phyloP scores from a whole-genome alignment of 2,329 filamentous ascomycete species.

The Colletotrichum sp. region DNA sequence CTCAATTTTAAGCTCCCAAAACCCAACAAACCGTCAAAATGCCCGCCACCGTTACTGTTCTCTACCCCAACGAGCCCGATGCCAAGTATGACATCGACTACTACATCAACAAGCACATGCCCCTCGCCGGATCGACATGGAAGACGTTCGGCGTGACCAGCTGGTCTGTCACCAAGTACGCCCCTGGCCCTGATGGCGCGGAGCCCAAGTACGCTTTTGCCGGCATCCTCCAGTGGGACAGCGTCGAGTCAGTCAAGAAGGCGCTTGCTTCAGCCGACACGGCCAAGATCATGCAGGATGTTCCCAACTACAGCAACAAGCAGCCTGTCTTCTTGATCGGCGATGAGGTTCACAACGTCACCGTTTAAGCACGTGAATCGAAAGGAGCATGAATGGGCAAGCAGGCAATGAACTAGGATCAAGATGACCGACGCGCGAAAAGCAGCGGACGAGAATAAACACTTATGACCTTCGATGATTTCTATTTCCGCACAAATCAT shows the following conservation, averaged over 20 bases:
- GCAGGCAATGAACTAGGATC: not conserved
- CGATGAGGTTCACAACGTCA: constrained; percentile 18
- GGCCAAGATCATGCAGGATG: constrained; percentile 5
- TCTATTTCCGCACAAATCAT: not conserved
- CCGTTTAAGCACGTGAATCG: not conserved
- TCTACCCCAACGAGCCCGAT: constrained; percentile 27
- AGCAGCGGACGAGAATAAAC: not conserved
- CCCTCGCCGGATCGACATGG: constrained; percentile 3
- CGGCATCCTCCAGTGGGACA: constrained; percentile 2
- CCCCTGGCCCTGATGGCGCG: not conserved
- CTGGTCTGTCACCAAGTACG: constrained; percentile 14
- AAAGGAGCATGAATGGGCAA: not conserved
- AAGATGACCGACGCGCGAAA: not conserved
- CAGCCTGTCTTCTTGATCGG: constrained; percentile 36
- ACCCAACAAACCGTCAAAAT: not conserved
- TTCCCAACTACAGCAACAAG: constrained; percentile 34
- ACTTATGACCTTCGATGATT: not conserved
- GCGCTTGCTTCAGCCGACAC: not conserved
- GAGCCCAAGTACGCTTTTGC: constrained; percentile 11
- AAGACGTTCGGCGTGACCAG: not conserved
- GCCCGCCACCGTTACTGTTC: constrained; percentile 8
- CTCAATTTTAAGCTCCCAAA: not conserved
- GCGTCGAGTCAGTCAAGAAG: not conserved
- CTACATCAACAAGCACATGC: constrained; percentile 19
- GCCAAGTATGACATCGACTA: constrained; percentile 22